Percentiles rank a stretch among this genome's conserved stretches.
Conservation (phyloP, 805 yeast species). For the Priceomyces medius region DNA sequence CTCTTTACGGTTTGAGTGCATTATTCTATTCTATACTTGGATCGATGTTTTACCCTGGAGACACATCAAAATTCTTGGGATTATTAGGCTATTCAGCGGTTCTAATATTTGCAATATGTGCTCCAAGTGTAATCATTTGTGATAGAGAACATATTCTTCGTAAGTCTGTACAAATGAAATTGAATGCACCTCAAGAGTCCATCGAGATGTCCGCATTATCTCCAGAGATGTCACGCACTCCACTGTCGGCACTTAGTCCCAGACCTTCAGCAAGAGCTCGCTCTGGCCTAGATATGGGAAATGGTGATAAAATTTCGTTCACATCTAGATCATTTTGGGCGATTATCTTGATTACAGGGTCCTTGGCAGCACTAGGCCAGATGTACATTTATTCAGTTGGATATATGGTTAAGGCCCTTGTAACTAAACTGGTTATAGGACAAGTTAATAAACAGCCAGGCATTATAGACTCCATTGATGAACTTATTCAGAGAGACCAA, state of each 20-base stretch:
- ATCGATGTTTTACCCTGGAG: slow-evolving; percentile 51
- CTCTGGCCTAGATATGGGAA: neutral
- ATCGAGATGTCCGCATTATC: slow-evolving; percentile 10
- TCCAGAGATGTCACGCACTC: slow-evolving; percentile 3
- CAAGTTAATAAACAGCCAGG: slow-evolving; percentile 8
- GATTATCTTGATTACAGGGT: slow-evolving; percentile 35
- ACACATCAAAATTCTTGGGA: slow-evolving; percentile 54
- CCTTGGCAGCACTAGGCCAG: slow-evolving; percentile 44
- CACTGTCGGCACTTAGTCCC: neutral
- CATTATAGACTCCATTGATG: slow-evolving; percentile 19
- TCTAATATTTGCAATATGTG: slow-evolving; percentile 41
- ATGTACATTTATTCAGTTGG: slow-evolving; percentile 49
- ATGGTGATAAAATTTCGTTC: slow-evolving; percentile 20
- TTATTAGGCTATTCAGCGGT: slow-evolving; percentile 45
- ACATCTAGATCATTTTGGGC: slow-evolving; percentile 36
- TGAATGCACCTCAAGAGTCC: slow-evolving; percentile 6
- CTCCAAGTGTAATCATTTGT: slow-evolving; percentile 45
- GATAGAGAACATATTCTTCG: slow-evolving; percentile 31
- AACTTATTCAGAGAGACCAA: slow-evolving; percentile 53
- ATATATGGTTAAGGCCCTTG: slow-evolving; percentile 42
- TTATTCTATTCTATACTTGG: slow-evolving; percentile 61
- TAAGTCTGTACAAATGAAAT: slow-evolving; percentile 7
- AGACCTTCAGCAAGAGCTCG: neutral
- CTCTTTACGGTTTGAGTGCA: slow-evolving; percentile 75
- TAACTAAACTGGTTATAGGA: slow-evolving; percentile 13